Evolutionary conservation across 495 filamentous ascomycete species (phyloP).

Genomic region (Melanomma pulvis-pyrius): DNA sequence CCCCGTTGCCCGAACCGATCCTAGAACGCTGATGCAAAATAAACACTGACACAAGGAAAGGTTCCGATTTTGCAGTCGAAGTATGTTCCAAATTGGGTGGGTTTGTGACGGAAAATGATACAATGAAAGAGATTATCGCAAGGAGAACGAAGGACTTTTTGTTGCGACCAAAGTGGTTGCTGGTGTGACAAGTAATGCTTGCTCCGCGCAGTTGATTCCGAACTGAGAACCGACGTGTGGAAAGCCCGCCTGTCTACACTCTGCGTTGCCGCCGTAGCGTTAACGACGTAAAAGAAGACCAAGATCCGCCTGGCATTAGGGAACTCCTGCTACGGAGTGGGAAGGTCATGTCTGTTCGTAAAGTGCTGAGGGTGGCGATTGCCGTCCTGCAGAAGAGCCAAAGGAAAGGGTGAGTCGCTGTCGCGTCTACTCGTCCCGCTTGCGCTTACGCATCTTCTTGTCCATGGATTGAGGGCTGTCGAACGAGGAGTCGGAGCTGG

Average conservation of each 20-base stretch:
- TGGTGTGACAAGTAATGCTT: neutral
- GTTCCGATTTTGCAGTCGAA: neutral
- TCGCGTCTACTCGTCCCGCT: conserved; percentile 35
- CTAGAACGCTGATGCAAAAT: conserved; percentile 7
- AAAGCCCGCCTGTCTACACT: conserved; percentile 29
- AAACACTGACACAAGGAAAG: conserved; percentile 12
- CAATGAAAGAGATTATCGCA: conserved; percentile 29
- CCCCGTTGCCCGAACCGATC: neutral
- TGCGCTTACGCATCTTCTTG: conserved; percentile 41
- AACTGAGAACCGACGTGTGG: conserved; percentile 12
- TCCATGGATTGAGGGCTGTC: conserved; percentile 21
- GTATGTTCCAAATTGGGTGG: conserved; percentile 18
- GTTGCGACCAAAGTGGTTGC: neutral
- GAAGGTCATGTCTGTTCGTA: conserved; percentile 34
- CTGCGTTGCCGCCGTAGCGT: conserved; percentile 32
- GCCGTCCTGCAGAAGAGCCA: neutral
- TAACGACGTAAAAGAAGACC: conserved; percentile 39
- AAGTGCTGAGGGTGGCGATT: conserved; percentile 1
- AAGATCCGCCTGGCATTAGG: conserved; percentile 30
- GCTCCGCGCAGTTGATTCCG: conserved; percentile 26
- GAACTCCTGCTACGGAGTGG: conserved; percentile 28
- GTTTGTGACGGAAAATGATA: conserved; percentile 9
- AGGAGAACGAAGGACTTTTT: conserved; percentile 35
- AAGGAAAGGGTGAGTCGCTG: neutral
- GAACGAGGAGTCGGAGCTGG: conserved; percentile 32